A percentile compares a stretch with the other conserved stretches of the same genome.
These are phyloP conservation scores for Neonectria faginata DNA, from an alignment of 2,329 filamentous ascomycete species.

Conservation along the genomic window DNA sequence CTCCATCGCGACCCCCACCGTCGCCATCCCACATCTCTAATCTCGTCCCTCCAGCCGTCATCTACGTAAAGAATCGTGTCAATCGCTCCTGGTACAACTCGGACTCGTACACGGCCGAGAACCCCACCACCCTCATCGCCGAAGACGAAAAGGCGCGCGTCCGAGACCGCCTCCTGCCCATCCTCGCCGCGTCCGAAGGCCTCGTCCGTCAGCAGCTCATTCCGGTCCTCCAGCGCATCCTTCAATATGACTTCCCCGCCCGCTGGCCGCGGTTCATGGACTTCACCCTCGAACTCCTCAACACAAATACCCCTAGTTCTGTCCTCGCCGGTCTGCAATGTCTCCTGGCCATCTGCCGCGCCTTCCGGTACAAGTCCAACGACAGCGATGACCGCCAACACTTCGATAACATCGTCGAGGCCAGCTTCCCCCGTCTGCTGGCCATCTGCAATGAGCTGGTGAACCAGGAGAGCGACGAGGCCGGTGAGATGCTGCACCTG, in stretches of 20 bases:
- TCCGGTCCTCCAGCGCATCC: conserved; percentile 93
- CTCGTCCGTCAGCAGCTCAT: conserved; percentile 93
- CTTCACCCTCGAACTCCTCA: conserved; percentile 88
- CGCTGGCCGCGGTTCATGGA: conserved; percentile 96
- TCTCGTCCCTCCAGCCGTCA: conserved; percentile 73
- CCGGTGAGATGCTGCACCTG: conserved; percentile 95
- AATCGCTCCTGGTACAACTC: conserved; percentile 88
- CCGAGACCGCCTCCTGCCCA: conserved; percentile 87
- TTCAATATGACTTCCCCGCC: conserved; percentile 94
- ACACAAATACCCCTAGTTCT: conserved; percentile 85
- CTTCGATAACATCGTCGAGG: conserved; percentile 93
- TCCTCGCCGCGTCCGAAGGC: conserved; percentile 83
- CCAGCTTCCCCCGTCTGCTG: conserved; percentile 88
- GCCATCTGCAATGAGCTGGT: conserved; percentile 89
- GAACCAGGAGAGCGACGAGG: conserved; percentile 91
- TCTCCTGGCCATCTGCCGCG: conserved; percentile 91
- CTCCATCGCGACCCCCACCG: conserved; percentile 34
- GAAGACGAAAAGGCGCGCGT: conserved; percentile 92
- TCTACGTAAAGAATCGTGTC: conserved; percentile 98
- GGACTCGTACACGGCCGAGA: conserved; percentile 78
- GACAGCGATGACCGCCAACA: conserved; percentile 82
- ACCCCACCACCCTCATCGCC: conserved; percentile 71
- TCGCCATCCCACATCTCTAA: conserved; percentile 42
- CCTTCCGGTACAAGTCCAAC: conserved; percentile 90
- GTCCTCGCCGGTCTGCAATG: conserved; percentile 96